A percentile compares a stretch with the other conserved stretches of the same genome.
These are phyloP conservation scores for Pseudofabraea citricarpa DNA, from an alignment of 2,329 filamentous ascomycete species.

Conservation along the genomic window DNA sequence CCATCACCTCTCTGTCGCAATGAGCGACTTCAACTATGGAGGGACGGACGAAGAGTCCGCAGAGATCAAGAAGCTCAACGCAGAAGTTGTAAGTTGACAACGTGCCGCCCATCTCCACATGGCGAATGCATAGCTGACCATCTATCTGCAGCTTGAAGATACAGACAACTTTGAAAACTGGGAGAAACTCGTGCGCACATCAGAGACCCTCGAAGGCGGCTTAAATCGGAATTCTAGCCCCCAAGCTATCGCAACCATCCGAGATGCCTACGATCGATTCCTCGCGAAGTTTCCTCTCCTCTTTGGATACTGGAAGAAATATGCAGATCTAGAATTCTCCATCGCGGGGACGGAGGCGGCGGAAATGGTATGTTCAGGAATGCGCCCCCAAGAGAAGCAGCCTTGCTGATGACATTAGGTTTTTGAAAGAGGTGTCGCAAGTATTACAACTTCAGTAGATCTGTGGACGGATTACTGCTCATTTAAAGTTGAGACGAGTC, in stretches of 20 bases:
- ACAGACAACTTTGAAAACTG: slow-evolving; percentile 90
- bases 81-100: slow-evolving; percentile 72
- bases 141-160: slow-evolving; percentile 40
- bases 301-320: slow-evolving; percentile 99
- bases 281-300: slow-evolving; percentile 91
- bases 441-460: slow-evolving; percentile 90
- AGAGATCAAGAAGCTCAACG: slow-evolving; percentile 74
- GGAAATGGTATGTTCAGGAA: slow-evolving; percentile 68
- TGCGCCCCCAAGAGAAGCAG: slow-evolving; percentile 3
- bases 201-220: slow-evolving; percentile 83
- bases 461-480: slow-evolving; percentile 96
- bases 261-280: slow-evolving; percentile 87
- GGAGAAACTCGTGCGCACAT: slow-evolving; percentile 85
- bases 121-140: slow-evolving; percentile 9
- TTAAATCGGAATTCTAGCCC: slow-evolving; percentile 96
- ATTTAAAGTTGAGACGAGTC: slow-evolving; percentile 97
- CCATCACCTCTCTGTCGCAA: slow-evolving; percentile 28
- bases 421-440: slow-evolving; percentile 91
- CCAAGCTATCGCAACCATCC: slow-evolving; percentile 80
- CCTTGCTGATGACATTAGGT: slow-evolving; percentile 50
- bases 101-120: neutral
- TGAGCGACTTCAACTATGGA: slow-evolving; percentile 71
- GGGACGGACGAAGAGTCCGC: slow-evolving; percentile 76
- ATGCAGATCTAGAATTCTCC: slow-evolving; percentile 94
- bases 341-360: slow-evolving; percentile 95